Evolutionary conservation across 345 rosid genomes (phyloP), one percentile per base, ranked within the genome.

Genomic region (Luvunga scandens): DNA sequence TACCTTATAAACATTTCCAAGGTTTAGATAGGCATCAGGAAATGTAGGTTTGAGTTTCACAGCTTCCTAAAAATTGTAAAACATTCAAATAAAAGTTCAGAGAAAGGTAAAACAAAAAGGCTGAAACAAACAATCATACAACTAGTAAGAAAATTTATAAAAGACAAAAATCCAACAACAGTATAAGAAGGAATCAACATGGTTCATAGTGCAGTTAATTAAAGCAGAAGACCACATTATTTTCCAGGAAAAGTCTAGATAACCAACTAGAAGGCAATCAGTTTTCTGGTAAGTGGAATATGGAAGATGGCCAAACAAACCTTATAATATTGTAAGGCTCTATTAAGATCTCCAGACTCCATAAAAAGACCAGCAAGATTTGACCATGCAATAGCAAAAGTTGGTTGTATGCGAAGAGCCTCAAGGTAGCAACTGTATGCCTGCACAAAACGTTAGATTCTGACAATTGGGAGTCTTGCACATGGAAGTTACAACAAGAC

Each of bases 331-430:
- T 94, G 98, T 77, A 91, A 92, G 75, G 99, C 99, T 85, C 93
- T 88, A 69, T 88, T 90, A 76, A 91, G 88, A 86, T 97, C 98
- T 71, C 99, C 99, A 36, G 98, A 89, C 86, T 97, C 98, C 99
- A 97, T 91, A 81, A 92, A 94, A 81, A 97, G 97, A 83, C 97
- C 98, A 63, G 98, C 99, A 86, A 97, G 94, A 87, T 94, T 97
- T 33, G 98, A 97, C 98, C 99, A 97, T 28, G 99, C 99, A 77
- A 94, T 89, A n/a, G 99, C 98, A 89, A 94, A 97, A 48, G 86
- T 91, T 63, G 99, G 99, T 80, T 96, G 98, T 80, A 96, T 96
- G 63, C 95, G 95, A 69, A 96, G 76, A 81, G 98, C 98, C 90
- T 96, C 98, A 59, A 92, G 84, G 82, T 97, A 97, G 83, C 98